Percentiles rank a stretch among this genome's conserved stretches.
Conservation (phyloP, 2,329 filamentous ascomycete genomes). For the Ampelomyces quisqualis region DNA sequence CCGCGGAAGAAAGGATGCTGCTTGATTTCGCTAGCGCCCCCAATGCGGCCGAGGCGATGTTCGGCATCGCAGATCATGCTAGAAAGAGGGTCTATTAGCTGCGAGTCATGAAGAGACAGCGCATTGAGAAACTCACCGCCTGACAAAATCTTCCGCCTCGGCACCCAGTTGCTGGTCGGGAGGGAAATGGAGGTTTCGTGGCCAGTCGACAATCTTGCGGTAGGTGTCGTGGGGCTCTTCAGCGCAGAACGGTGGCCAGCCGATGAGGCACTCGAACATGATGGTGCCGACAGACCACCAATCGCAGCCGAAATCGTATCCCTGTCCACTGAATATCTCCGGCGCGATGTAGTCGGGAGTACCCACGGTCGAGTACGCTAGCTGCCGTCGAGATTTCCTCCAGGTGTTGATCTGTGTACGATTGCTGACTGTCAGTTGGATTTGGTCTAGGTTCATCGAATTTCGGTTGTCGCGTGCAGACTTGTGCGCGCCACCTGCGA, state of each 20-base stretch:
- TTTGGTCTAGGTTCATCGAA: slow-evolving; percentile 95
- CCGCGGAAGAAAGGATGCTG: slow-evolving; percentile 93
- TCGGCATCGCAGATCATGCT: slow-evolving; percentile 94
- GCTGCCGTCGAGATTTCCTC: slow-evolving; percentile 90
- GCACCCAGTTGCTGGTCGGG: slow-evolving; percentile 86
- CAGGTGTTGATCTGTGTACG: slow-evolving; percentile 98
- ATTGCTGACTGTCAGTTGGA: slow-evolving; percentile 97
- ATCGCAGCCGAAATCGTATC: slow-evolving; percentile 95
- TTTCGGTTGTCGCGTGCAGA: slow-evolving; percentile 68
- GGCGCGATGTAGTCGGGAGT: slow-evolving; percentile 98
- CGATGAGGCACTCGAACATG: slow-evolving; percentile 98
- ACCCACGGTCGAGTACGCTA: slow-evolving; percentile 97
- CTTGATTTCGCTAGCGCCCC: slow-evolving; percentile 90
- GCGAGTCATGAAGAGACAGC: slow-evolving; percentile 12
- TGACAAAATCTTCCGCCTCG: slow-evolving; percentile 88
- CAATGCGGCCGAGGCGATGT: slow-evolving; percentile 79
- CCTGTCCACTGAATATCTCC: slow-evolving; percentile 95
- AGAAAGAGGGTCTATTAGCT: slow-evolving; percentile 16
- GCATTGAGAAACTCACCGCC: slow-evolving; percentile 63
- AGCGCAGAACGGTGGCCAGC: slow-evolving; percentile 98
- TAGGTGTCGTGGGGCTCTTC: slow-evolving; percentile 98
- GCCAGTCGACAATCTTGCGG: slow-evolving; percentile 99
- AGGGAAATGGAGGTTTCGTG: slow-evolving; percentile 91
- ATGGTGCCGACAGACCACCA: slow-evolving; percentile 99
- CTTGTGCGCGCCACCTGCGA: slow-evolving; percentile 64